These are phyloP conservation scores for Helicocarpus griseus DNA, from an alignment of 2,329 filamentous ascomycete species.

Conservation along the genomic window DNA sequence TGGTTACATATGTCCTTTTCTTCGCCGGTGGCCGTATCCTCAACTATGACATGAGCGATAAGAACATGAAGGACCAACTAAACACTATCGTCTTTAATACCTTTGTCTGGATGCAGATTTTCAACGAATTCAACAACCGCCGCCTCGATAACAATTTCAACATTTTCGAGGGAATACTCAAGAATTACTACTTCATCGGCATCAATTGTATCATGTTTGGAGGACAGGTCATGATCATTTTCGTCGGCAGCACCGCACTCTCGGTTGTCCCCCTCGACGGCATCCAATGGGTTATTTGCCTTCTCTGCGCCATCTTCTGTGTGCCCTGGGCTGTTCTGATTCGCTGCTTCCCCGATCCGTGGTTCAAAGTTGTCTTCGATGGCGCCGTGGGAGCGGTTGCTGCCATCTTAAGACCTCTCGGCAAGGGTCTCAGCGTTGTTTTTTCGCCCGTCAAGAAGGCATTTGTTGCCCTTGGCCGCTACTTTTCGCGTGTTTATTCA, in stretches of 20 bases:
- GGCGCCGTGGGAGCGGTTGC: constrained; percentile 47
- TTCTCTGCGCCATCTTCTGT: constrained; percentile 74
- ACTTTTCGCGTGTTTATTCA: constrained; percentile 15
- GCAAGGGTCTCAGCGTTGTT: constrained; percentile 20
- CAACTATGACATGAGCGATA: constrained; percentile 42
- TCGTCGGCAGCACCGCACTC: constrained; percentile 74
- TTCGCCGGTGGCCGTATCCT: constrained; percentile 59
- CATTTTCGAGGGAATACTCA: constrained; percentile 78
- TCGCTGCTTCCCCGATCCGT: constrained; percentile 68
- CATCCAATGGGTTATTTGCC: constrained; percentile 78
- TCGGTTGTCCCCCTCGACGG: constrained; percentile 59
- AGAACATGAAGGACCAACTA: constrained; percentile 44
- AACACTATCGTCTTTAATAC: constrained; percentile 90
- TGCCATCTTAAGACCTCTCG: constrained; percentile 37
- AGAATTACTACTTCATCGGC: constrained; percentile 79
- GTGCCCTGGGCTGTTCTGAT: constrained; percentile 74
- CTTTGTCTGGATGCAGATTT: constrained; percentile 99
- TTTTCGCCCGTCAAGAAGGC: constrained; percentile 23
- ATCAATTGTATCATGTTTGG: constrained; percentile 84
- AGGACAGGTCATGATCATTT: constrained; percentile 82
- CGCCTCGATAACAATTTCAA: constrained; percentile 92
- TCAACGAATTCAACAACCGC: constrained; percentile 96
- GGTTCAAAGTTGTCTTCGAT: constrained; percentile 33
- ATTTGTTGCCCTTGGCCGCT: constrained; percentile 17
- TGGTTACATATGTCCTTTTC: constrained; percentile 69